Percentiles rank a stretch among this genome's conserved stretches.
These are phyloP conservation scores for Massariosphaeria phaeospora DNA, from an alignment of 495 filamentous ascomycete genomes.

Conservation along the genomic window DNA sequence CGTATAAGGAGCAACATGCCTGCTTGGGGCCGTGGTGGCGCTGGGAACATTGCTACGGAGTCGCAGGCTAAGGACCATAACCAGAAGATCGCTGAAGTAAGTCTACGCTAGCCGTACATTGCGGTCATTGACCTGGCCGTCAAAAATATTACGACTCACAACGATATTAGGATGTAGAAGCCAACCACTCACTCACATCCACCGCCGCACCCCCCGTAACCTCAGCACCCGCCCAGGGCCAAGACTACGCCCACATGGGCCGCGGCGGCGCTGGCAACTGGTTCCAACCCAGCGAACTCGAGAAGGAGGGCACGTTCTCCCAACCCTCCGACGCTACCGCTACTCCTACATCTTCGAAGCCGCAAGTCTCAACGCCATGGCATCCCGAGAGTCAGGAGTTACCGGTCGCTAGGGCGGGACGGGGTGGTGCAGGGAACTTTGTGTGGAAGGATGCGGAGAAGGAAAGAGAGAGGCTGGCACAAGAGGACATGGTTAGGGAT, in stretches of 20 bases:
- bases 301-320: slow-evolving; percentile 32
- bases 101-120: not conserved
- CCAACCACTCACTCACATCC: slow-evolving; percentile 28
- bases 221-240: slow-evolving; percentile 14
- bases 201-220: slow-evolving; percentile 17
- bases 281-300: slow-evolving; percentile 39
- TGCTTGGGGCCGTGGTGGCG: slow-evolving; percentile 53
- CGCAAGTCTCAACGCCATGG: slow-evolving; percentile 27
- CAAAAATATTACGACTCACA: not conserved
- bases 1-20: slow-evolving; percentile 29
- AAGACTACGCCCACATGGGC: slow-evolving; percentile 49
- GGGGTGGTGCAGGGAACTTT: slow-evolving; percentile 60
- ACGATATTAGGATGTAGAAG: slow-evolving; percentile 34
- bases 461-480: slow-evolving; percentile 38
- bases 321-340: slow-evolving; percentile 30
- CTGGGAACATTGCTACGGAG: slow-evolving; percentile 58
- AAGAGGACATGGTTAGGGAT: slow-evolving; percentile 47
- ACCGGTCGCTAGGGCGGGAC: slow-evolving; percentile 36
- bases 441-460: slow-evolving; percentile 34
- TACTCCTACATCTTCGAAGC: slow-evolving; percentile 26
- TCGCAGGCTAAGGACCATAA: slow-evolving; percentile 48
- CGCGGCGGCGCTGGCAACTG: slow-evolving; percentile 62
- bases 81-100: slow-evolving; percentile 25
- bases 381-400: slow-evolving; percentile 22
- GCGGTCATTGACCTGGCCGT: too few relatives aligned